Evolutionary conservation across 2,329 filamentous ascomycete genomes (phyloP).

Genomic region (Alternaria hordeiaustralica): DNA sequence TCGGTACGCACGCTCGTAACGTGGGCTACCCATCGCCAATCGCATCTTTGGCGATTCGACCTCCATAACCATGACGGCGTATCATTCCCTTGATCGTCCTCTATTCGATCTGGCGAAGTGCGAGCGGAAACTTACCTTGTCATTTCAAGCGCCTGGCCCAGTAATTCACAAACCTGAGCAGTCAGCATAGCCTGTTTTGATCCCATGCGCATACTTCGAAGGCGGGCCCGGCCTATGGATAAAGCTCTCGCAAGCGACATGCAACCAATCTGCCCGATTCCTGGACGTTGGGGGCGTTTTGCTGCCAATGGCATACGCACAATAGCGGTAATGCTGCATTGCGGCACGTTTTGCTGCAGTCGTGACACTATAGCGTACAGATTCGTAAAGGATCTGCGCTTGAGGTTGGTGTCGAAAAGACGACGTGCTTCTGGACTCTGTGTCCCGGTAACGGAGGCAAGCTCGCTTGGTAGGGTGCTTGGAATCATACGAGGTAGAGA

Average conservation of each 20-base stretch:
- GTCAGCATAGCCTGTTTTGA: constrained; percentile 18
- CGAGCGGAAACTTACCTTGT: neutral
- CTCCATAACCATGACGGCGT: neutral
- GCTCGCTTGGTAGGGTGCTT: neutral
- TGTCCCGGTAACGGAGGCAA: neutral
- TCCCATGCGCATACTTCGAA: neutral
- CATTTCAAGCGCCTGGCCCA: constrained; percentile 12
- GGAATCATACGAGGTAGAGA: neutral
- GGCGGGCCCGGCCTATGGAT: constrained; percentile 9
- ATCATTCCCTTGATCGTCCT: neutral
- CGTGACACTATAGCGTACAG: neutral
- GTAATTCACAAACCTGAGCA: constrained; percentile 11
- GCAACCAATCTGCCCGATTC: constrained; percentile 11
- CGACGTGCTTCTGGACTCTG: neutral
- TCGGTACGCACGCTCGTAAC: neutral
- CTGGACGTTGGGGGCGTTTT: constrained; percentile 9
- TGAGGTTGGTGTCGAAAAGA: neutral
- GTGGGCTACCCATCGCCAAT: neutral
- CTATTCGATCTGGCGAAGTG: neutral
- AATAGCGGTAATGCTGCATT: constrained; percentile 5
- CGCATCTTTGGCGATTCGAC: neutral
- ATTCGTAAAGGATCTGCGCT: neutral
- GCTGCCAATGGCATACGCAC: neutral
- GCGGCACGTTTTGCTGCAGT: neutral
- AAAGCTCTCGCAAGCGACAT: neutral